Percentiles rank a stretch among this genome's conserved stretches.
Evolutionary conservation across 495 filamentous ascomycete genomes (phyloP).

Genomic region (Talaromyces liani): DNA sequence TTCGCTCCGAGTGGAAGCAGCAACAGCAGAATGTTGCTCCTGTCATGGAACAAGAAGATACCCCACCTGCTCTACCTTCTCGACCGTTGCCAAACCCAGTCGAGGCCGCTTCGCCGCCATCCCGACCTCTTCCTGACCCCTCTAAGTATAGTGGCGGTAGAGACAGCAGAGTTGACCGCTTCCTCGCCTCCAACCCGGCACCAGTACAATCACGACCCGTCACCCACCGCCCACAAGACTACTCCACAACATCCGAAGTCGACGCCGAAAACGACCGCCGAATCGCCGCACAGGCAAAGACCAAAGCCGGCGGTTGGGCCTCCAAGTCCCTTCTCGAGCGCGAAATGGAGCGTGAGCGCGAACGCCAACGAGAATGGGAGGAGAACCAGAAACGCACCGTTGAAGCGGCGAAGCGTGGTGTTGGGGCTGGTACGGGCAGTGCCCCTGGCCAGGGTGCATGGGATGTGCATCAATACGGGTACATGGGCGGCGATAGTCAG

Average conservation of each 20-base stretch:
- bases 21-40: slow-evolving; percentile 26
- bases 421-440: slow-evolving; percentile 36
- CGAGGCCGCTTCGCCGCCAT: slow-evolving; percentile 18
- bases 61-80: slow-evolving; percentile 27
- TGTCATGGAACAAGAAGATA: slow-evolving; percentile 23
- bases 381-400: slow-evolving; percentile 71
- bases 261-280: slow-evolving; percentile 65
- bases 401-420: slow-evolving; percentile 40
- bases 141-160: slow-evolving; percentile 25
- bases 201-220: slow-evolving; percentile 29
- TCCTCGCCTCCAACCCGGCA: slow-evolving; percentile 44
- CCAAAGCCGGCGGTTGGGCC: slow-evolving; percentile 68
- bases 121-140: slow-evolving; percentile 47
- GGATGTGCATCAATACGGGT: slow-evolving; percentile 89
- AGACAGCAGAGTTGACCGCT: slow-evolving; percentile 37
- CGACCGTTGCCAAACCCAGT: slow-evolving; percentile 33
- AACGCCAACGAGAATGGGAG: slow-evolving; percentile 93
- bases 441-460: slow-evolving; percentile 57
- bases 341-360: slow-evolving; percentile 93
- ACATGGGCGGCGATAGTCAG: slow-evolving; percentile 76
- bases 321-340: slow-evolving; percentile 80
- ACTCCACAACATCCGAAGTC: slow-evolving; percentile 56
- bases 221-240: slow-evolving; percentile 41
- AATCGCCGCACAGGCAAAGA: slow-evolving; percentile 54
- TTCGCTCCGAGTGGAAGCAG: slow-evolving; percentile 61